Base-by-base conservation (phyloP, 352 stramenopile species). In the Pythium monospermum region DNA sequence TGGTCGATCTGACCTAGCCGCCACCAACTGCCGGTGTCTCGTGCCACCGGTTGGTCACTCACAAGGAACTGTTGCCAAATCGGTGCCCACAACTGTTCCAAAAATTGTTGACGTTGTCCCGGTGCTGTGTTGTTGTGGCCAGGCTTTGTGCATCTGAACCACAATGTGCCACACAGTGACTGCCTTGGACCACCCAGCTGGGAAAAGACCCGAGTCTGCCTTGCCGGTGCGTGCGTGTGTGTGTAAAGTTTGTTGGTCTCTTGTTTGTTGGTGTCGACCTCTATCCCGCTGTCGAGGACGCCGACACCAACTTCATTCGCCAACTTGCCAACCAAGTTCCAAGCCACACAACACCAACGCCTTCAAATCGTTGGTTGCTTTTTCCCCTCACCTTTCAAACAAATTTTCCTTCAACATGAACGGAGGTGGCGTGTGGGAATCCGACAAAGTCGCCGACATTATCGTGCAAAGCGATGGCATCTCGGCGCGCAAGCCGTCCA, bases 401-500 rank as follows among this genome's bases (percentile, higher is more conserved):
- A 27, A 18, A 18, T 15, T 21, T 10, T 40, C 36, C 28, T 41
- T 6, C 32, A 39, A 13, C 43, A 39, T 10, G 25, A 31, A 44
- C 40, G 57, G 57, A 36, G 18, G 31, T 15, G 55, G 54, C 26
- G 54, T 68, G 4, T 69, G 61, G 61, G 28, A 59, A 50, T 56
- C 61, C 27, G 36, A 66, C 51, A 36, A 69, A 49, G 35, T 62
- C 47, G 57, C 57, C 36, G 57, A 69, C 40, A 57, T 68, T 38
- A 33, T 57, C n/a, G 37, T 69, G 41, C 41, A 61, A 36, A 69
- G 31, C 36, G 59, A 68, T 23, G 53, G 55, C 58, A 60, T 67
- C 57, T 37, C 44, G 30, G 48, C 53, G 50, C 61, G 61, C 50
- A 54, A 66, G 49, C 57, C 62, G 13, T 30, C 41, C 30, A 71